A percentile compares a stretch with the other conserved stretches of the same genome.
phyloP scores from a whole-genome alignment of 78 protist species.

The slime mould (Dictyostelium discoideum) region DNA sequence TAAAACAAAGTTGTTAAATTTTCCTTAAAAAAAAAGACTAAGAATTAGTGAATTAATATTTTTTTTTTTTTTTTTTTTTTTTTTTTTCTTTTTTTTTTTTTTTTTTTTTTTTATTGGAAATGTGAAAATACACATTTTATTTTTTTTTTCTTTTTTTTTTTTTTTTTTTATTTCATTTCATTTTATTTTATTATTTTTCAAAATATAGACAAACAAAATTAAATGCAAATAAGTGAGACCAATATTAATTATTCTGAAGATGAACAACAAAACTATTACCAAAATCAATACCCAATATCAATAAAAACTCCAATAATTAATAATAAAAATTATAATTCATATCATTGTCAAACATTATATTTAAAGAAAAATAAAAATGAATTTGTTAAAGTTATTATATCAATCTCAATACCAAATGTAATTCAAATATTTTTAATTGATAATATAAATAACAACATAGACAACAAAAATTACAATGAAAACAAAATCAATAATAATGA shows the following conservation, averaged over 20 bases:
- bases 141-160: too few species aligned
- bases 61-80: too few species aligned
- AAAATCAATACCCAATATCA: slow-evolving; percentile 1
- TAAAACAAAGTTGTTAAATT: too few species aligned
- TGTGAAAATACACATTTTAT: too few species aligned
- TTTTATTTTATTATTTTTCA: too few species aligned
- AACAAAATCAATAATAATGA: too few species aligned
- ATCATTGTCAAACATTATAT: not conserved
- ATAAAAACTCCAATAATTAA: not conserved
- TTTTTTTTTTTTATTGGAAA: too few species aligned
- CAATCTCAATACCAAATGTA: slow-evolving; percentile 3
- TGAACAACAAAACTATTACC: not conserved
- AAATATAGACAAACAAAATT: too few species aligned
- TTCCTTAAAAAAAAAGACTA: too few species aligned
- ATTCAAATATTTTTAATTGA: not conserved
- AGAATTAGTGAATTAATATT: too few species aligned
- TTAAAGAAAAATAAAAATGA: not conserved
- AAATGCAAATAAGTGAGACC: not conserved
- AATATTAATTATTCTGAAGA: not conserved
- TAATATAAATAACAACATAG: not conserved
- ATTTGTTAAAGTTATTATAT: not conserved
- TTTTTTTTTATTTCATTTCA: too few species aligned
- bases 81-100: too few species aligned
- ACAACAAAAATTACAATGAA: not conserved
- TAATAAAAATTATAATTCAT: not conserved